Base-by-base conservation (phyloP, 352 stramenopile species). In the Pythium dissotocum region DNA sequence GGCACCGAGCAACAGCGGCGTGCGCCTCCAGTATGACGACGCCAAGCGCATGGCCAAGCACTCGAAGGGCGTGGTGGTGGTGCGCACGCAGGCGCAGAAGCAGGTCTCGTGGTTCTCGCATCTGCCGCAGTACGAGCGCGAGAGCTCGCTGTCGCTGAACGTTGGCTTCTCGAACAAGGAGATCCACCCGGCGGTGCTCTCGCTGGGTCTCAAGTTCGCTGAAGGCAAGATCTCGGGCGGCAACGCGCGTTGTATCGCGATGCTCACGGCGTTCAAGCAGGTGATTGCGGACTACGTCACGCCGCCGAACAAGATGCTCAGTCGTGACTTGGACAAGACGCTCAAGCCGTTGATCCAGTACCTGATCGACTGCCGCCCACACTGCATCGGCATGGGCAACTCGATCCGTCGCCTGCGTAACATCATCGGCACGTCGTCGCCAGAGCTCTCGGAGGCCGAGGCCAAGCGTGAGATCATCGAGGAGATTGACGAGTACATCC, bases 331-430 rank as follows among this genome's bases (percentile, higher is more conserved):
- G 58, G 89, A 97, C 72, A 93, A 95, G 71, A 75, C 79, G 74
- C 80, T 98, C 16, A 97, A 97, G 68, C 91, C 93, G 26, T 77
- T 94, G 14, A 98, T 99, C 76, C 88, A 98, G 73, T 98, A 98
- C 72, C 88, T 98, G 60, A 98, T 96, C 53, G 80, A 98, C 70
- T 99, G 95, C 76, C 86, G 95, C 33, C 92, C 93, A 32, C 94
- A 98, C 70, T 93, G 82, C 18, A 95, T 98, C 21, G 95, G 88
- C 66, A 99, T 99, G 97, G 93, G 94, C 26, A 98, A 98, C 71
- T 94, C 97, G 6, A 98, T 98, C 76, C 83, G 83, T 33, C 80
- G 82, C 24, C 63, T 98, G n/a, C 95, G 97, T 69, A 82, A 88
- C 18, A 85, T 94, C 10, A 95, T 98, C 52, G 86, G 85, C 12